Evolutionary conservation across 2,329 filamentous ascomycete genomes (phyloP), one percentile per base, ranked within the genome.

Genomic region (Neoarthrinium moseri): DNA sequence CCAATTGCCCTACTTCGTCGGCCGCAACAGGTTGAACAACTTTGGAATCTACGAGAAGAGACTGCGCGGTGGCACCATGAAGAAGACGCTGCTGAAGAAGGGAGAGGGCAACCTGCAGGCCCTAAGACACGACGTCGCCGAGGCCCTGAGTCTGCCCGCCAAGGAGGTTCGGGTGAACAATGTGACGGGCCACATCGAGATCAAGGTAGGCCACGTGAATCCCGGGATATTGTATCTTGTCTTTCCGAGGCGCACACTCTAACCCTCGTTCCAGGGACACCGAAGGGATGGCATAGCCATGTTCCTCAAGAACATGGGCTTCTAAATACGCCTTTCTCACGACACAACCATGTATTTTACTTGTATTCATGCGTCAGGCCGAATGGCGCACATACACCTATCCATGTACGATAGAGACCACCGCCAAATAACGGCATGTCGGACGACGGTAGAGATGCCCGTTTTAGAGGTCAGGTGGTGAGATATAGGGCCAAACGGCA

Each of bases 11-110:
- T 96, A 91, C 72, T 77, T 84, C 57, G 77, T 97, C 53, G 74
- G 74, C 42, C 85, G 90, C 51, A 92, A 89, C 3, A 70, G 75
- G 1, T 84, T 80, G 29, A 80, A 83, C 38, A 82, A 89, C 54
- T 72, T 94, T 3, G 83, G 89, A 20, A 79, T 97, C 35, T 99
- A 97, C 70, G 74, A 83, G 13, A 74, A 83, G 54, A 73, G 70
- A 53, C 91, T 89, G 71, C 77, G 82, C 11, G 90, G 90, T 43
- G 89, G 89, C 12, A 94, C 88, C 53, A 75, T 84, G 61, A 81
- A 83, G 57, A 69, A 87, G 58, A 95, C 92, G 5, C 67, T 81
- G 46, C 70, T 99, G 46, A 87, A 90, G 64, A 91, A 88, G 67
- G 78, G 92, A 40, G 83, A 89, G 47, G 94, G 94, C 13, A 79